Evolutionary conservation across 2,329 filamentous ascomycete species (phyloP).

Genomic region (Colletotrichum scovillei): DNA sequence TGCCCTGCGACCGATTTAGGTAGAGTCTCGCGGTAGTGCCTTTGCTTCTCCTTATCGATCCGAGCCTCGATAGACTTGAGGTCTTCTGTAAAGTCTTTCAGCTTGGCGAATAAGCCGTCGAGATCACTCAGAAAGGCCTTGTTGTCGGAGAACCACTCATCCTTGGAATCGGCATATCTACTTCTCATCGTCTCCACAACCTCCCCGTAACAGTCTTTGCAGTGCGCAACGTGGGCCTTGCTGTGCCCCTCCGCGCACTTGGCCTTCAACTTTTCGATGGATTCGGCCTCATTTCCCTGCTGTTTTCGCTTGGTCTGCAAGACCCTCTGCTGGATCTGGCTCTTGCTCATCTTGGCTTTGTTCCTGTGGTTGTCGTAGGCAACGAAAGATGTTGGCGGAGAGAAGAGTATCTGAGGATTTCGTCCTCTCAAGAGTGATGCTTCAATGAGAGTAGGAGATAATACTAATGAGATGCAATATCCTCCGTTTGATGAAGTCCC

Average conservation of each 20-base stretch:
- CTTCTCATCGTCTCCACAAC: constrained; percentile 58
- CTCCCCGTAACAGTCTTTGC: constrained; percentile 59
- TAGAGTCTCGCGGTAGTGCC: constrained; percentile 60
- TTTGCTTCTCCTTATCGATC: constrained; percentile 62
- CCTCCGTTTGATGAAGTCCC: no score
- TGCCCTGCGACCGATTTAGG: constrained; percentile 34
- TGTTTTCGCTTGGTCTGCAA: constrained; percentile 20
- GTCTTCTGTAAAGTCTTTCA: constrained; percentile 54
- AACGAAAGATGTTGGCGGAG: not conserved
- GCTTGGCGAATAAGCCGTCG: constrained; percentile 60
- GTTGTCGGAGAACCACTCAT: constrained; percentile 65
- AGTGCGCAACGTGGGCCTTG: constrained; percentile 56
- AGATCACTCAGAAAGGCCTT: constrained; percentile 62
- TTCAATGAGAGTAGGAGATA: no score
- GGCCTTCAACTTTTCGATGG: constrained; percentile 54
- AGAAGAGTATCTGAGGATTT: not conserved
- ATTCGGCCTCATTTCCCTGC: constrained; percentile 41
- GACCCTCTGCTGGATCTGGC: constrained; percentile 7
- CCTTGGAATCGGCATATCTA: constrained; percentile 48
- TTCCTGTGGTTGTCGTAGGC: not conserved
- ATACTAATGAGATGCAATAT: no score
- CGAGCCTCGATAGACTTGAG: constrained; percentile 60
- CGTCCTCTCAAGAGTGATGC: rapidly evolving
- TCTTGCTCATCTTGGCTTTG: not conserved
- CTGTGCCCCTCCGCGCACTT: constrained; percentile 56